A percentile compares a stretch with the other conserved stretches of the same genome.
Conservation (phyloP, 129 eudicot species). For the Flaveria ramosissima region DNA sequence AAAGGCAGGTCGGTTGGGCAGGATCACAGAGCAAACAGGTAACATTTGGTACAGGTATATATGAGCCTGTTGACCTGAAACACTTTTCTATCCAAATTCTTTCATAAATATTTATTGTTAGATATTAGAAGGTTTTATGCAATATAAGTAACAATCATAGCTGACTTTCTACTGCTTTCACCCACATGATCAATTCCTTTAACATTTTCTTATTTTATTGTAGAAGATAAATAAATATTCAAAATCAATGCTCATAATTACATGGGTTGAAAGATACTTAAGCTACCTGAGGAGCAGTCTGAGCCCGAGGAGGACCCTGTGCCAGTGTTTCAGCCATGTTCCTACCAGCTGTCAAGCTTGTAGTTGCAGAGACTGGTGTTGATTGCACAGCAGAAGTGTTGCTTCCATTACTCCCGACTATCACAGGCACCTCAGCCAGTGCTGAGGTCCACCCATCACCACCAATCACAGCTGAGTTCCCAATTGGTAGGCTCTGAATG, state of each 20-base stretch:
- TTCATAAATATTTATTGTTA: not conserved
- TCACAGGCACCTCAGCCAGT: conserved; percentile 65
- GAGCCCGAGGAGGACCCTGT: conserved; percentile 19
- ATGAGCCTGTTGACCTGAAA: not conserved
- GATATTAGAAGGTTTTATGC: not conserved
- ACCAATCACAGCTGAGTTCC: conserved; percentile 45
- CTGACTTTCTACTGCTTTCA: not conserved
- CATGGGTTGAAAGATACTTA: not conserved
- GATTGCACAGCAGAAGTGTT: not conserved
- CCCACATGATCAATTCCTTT: not conserved
- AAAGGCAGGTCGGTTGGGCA: not conserved
- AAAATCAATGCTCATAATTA: not conserved
- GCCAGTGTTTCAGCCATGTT: conserved; percentile 20
- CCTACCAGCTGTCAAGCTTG: conserved; percentile 9
- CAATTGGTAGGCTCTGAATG: conserved; percentile 59
- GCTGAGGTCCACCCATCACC: conserved; percentile 82
- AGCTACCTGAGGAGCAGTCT: conserved; percentile 20
- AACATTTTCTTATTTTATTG: not conserved
- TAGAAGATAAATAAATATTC: not conserved
- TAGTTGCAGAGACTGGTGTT: not conserved
- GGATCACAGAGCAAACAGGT: not conserved
- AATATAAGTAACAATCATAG: not conserved
- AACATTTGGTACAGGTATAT: not conserved
- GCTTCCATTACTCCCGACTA: conserved; percentile 34
- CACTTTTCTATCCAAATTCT: not conserved